A percentile compares a stretch with the other conserved stretches of the same genome.
Conservation (phyloP, 768 basidiomycete genomes). For the Xerocomellus intermedius region DNA sequence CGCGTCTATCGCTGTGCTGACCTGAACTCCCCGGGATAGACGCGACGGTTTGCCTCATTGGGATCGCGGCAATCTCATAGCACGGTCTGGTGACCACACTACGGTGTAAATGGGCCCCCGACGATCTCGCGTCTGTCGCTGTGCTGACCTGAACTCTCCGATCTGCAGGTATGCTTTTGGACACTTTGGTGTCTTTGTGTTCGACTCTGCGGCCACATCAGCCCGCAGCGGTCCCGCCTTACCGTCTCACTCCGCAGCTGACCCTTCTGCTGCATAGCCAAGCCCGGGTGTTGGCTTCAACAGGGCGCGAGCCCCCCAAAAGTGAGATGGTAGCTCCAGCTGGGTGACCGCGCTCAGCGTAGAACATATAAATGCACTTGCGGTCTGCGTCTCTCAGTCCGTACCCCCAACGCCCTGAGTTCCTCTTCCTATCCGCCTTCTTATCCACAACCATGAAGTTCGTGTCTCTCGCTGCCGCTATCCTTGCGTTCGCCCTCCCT, state of each 20-base stretch:
- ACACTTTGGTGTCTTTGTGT: too few species aligned
- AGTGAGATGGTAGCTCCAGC: too few species aligned
- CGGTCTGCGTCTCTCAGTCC: not conserved
- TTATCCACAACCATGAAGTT: conserved; percentile 25
- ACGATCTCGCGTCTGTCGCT: not conserved
- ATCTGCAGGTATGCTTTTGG: too few species aligned
- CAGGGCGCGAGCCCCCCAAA: conserved; percentile 1
- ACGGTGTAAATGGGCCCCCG: not conserved
- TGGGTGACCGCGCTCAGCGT: not conserved
- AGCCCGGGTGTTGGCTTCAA: not conserved
- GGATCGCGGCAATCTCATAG: too few species aligned
- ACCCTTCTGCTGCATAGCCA: not conserved
- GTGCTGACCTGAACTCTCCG: too few species aligned
- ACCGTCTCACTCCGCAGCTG: conserved; percentile 4
- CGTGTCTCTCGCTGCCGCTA: conserved; percentile 3
- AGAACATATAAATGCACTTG: conserved; percentile 16
- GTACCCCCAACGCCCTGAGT: not conserved
- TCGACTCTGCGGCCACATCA: not conserved
- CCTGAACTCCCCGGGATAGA: too few species aligned
- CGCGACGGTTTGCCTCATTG: too few species aligned
- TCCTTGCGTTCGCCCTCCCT: conserved; percentile 17
- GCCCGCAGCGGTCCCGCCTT: not conserved
- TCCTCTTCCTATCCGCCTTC: not conserved
- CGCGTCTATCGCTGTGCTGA: too few species aligned
- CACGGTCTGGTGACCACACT: too few species aligned